Evolutionary conservation across 2,329 filamentous ascomycete species (phyloP), one percentile per base, ranked within the genome.

Genomic region (Sclerotinia trifoliorum): DNA sequence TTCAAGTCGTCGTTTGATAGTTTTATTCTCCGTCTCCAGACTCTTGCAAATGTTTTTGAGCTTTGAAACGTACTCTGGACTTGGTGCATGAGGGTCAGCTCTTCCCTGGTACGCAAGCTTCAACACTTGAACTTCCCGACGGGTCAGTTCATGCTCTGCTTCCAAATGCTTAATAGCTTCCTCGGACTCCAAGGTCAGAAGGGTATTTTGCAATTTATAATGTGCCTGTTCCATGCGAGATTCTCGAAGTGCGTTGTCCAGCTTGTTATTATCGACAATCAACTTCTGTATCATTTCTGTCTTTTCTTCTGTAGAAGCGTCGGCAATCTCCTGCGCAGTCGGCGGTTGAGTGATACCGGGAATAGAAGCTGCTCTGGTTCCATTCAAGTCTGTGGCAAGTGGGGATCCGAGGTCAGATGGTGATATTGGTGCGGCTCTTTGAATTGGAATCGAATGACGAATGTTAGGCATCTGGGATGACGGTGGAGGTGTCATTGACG

Each of bases 141-240:
- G 87, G n/a, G 90, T 90, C 86, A 97, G 94, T 72, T 95, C 91
- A 74, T 96, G 91, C 79, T 97, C 94, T 6, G 97, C 94, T 48
- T 89, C 90, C 73, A 94, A 93, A 35, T 93, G 88, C 79, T 96
- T 94, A 13, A 92, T 87, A 42, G 93, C 90, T 73, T 96, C 93
- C 61, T 90, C 88, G 66, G 91, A 93, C 76, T 96, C 92, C 72
- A 97, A 88, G 64, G 87, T 88, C 39, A 96, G 85, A 76, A 97
- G 85, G 74, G 90, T 93, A 77, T 94, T 91, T 78, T 97, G 94
- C 66, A 98, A 82, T 80, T 95, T 96, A 81, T 95, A 90, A 78
- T 97, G 94, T 44, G 94, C 91, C 21, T 91, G 89, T 69, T 94
- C 91, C 82, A 93, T 94, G 75, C 95, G 92, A 67, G 87, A 84